Conservation (phyloP, 345 rosid species). For the Aurinia saxatilis region DNA sequence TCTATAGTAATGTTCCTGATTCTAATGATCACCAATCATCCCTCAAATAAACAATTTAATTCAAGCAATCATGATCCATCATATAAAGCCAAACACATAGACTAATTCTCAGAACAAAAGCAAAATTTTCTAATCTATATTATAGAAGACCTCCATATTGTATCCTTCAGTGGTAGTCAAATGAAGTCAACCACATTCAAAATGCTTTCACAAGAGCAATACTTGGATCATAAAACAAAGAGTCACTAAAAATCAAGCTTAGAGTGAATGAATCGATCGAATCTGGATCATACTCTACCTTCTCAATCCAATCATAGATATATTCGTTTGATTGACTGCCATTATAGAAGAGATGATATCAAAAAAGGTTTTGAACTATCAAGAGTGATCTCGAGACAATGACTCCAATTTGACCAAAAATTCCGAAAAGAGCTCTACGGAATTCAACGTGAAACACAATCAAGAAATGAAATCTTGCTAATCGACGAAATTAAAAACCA, state of each 20-base stretch:
- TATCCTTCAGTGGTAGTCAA: not conserved
- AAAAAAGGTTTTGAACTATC: not conserved
- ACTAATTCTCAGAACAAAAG: not conserved
- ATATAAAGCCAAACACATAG: not conserved
- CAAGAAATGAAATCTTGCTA: slow-evolving; percentile 17
- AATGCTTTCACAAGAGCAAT: slow-evolving; percentile 1
- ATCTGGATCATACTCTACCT: slow-evolving; percentile 1
- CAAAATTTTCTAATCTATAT: slow-evolving; percentile 3
- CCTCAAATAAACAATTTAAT: not conserved
- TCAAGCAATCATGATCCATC: slow-evolving; percentile 3
- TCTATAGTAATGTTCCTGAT: not conserved
- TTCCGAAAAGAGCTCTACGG: too few species aligned
- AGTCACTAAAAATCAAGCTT: not conserved
- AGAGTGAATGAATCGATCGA: not conserved
- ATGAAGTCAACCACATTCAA: not conserved
- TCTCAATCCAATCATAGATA: not conserved
- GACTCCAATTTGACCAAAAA: not conserved
- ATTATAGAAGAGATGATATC: not conserved
- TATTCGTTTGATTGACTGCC: not conserved
- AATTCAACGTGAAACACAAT: not conserved
- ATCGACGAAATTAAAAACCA: not conserved
- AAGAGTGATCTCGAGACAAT: not conserved
- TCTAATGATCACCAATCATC: not conserved
- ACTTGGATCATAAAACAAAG: too few species aligned
- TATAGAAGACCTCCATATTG: not conserved